Conservation (phyloP, 1,284 basidiomycete species). For the Rhodofomes roseus region DNA sequence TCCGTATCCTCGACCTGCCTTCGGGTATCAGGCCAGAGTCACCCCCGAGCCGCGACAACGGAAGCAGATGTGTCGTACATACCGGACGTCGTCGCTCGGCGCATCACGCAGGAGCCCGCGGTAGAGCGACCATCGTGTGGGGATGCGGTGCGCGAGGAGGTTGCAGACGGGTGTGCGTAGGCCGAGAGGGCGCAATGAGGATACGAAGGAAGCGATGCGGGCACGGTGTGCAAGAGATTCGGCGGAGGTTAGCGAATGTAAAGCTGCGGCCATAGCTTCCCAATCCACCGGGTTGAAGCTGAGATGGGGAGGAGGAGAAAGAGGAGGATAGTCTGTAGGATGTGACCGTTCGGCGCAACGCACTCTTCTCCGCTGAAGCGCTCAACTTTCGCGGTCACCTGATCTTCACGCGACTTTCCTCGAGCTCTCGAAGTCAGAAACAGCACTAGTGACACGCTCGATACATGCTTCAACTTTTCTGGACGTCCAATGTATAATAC, state of each 20-base stretch:
- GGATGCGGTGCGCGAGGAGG: conserved; percentile 69
- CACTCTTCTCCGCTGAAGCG: no score
- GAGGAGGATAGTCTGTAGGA: no score
- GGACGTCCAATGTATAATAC: no score
- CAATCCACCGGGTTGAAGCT: no score
- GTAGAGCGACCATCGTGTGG: conserved; percentile 74
- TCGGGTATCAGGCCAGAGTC: conserved; percentile 5
- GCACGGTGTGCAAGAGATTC: conserved; percentile 48
- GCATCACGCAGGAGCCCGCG: conserved; percentile 60
- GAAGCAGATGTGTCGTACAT: conserved; percentile 20
- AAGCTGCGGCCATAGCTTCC: conserved; percentile 10
- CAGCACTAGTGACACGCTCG: no score
- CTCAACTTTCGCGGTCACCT: no score
- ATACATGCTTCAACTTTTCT: no score
- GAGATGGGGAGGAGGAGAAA: no score
- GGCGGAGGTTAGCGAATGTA: conserved; percentile 11
- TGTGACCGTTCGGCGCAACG: no score
- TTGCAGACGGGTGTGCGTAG: conserved; percentile 67
- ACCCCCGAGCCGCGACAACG: neutral
- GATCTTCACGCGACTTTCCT: no score
- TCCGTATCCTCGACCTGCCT: conserved; percentile 57
- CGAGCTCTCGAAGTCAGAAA: no score
- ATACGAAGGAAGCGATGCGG: conserved; percentile 48
- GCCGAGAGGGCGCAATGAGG: conserved; percentile 52
- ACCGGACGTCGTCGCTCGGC: conserved; percentile 47